Conservation (phyloP, 2,329 filamentous ascomycete genomes). For the Ciborinia camelliae region DNA sequence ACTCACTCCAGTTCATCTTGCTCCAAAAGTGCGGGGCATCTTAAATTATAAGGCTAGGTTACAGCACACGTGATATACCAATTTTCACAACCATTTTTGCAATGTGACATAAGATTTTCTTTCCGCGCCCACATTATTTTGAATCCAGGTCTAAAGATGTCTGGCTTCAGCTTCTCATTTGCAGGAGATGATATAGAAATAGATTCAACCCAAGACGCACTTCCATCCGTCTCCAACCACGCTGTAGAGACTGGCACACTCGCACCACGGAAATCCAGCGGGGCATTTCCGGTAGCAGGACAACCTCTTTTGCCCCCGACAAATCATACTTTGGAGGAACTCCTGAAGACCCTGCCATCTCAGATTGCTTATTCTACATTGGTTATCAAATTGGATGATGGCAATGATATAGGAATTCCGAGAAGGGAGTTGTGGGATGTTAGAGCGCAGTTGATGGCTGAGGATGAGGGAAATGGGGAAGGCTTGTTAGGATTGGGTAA, state of each 20-base stretch:
- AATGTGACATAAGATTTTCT: background rate
- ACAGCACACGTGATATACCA: background rate
- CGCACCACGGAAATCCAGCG: conserved; percentile 28
- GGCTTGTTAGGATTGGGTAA: conserved; percentile 54
- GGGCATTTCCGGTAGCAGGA: conserved; percentile 59
- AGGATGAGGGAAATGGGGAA: conserved; percentile 59
- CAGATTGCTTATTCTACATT: conserved; percentile 69
- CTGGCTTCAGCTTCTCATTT: conserved; percentile 50
- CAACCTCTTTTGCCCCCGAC: conserved; percentile 56
- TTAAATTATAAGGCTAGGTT: background rate
- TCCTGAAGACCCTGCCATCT: conserved; percentile 63
- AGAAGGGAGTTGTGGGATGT: conserved; percentile 80
- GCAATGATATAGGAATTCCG: conserved; percentile 54
- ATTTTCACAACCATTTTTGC: conserved; percentile 5
- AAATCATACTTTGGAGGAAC: conserved; percentile 48
- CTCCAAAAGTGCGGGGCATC: conserved; percentile 11
- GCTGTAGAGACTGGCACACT: conserved; percentile 38
- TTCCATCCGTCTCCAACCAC: conserved; percentile 21
- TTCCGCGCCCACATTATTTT: background rate
- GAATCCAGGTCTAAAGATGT: background rate
- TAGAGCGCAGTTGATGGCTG: conserved; percentile 75
- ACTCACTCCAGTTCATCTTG: background rate
- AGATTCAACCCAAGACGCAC: conserved; percentile 12
- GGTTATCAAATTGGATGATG: conserved; percentile 57
- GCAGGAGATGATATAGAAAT: conserved; percentile 61